Evolutionary conservation across 1,284 basidiomycete species (phyloP).

Genomic region (Pyrrhoderma noxium): DNA sequence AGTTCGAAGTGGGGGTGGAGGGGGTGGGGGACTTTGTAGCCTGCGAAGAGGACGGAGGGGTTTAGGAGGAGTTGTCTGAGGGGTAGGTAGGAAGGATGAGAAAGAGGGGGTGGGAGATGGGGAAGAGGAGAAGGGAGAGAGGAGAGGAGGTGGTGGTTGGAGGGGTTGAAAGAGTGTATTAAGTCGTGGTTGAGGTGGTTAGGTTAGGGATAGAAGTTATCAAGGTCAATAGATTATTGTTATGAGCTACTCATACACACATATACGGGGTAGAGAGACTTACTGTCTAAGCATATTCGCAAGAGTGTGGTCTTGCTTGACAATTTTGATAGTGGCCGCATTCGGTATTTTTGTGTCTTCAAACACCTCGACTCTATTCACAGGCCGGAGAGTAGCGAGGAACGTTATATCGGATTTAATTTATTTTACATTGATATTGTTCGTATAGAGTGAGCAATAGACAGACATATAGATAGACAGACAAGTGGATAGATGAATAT

Average conservation of each 20-base stretch:
- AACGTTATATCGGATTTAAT: no score
- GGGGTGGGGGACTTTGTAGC: slow-evolving; percentile 97
- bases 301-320: slow-evolving; percentile 96
- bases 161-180: no score
- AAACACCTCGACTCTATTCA: slow-evolving; percentile 71
- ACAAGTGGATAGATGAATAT: background rate
- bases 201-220: no score
- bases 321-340: slow-evolving; percentile 87
- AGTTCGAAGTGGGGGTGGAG: slow-evolving; percentile 90
- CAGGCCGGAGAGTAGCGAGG: no score
- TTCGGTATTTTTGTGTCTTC: slow-evolving; percentile 98
- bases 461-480: background rate
- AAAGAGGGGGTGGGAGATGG: slow-evolving; percentile 6
- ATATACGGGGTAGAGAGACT: no score
- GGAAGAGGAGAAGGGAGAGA: no score
- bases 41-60: slow-evolving; percentile 87
- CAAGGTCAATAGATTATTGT: no score
- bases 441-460: no score
- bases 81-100: slow-evolving; percentile 1
- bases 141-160: no score
- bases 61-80: slow-evolving; percentile 79
- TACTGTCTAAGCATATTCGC: slow-evolving; percentile 96
- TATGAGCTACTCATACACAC: no score
- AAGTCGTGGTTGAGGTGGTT: no score
- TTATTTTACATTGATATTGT: no score